phyloP scores from a whole-genome alignment of 768 basidiomycete species.

The Hygrophoropsis aurantiaca region DNA sequence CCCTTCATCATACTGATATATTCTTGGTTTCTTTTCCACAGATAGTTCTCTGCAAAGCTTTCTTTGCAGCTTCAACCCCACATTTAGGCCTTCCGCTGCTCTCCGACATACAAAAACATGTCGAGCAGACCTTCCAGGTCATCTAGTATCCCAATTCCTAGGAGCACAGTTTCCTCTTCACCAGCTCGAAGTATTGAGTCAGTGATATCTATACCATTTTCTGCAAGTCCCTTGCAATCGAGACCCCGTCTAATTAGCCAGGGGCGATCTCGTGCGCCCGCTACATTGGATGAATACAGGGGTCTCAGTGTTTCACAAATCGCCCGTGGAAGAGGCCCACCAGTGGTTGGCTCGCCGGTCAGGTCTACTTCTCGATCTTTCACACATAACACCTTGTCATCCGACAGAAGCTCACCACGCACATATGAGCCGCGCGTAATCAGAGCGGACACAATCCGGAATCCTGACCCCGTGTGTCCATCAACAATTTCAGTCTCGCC shows the following conservation, averaged over 20 bases:
- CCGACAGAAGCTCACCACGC: conserved; percentile 32
- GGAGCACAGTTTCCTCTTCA: conserved; percentile 42
- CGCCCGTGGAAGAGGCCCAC: conserved; percentile 32
- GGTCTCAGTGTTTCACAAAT: conserved; percentile 39
- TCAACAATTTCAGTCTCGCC: conserved; percentile 44
- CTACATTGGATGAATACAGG: conserved; percentile 36
- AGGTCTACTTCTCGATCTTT: conserved; percentile 47
- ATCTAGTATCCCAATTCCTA: conserved; percentile 68
- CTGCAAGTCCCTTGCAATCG: conserved; percentile 33
- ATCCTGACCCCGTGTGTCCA: conserved; percentile 43
- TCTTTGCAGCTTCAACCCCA: no score
- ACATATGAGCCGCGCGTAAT: conserved; percentile 68
- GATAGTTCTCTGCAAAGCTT: neutral
- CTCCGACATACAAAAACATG: conserved; percentile 28
- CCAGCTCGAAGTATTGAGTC: conserved; percentile 63
- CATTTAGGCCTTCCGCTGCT: no score
- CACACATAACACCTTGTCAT: conserved; percentile 32
- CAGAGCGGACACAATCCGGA: conserved; percentile 49
- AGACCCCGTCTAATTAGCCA: conserved; percentile 40
- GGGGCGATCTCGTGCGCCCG: conserved; percentile 25
- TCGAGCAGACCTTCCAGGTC: conserved; percentile 56
- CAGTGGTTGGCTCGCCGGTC: conserved; percentile 35
- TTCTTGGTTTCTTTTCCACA: neutral
- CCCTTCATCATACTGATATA: no score
- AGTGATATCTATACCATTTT: conserved; percentile 61